A percentile compares a stretch with the other conserved stretches of the same genome.
These are phyloP conservation scores for Penicillium frequentans DNA, from an alignment of 2,329 filamentous ascomycete genomes.

Conservation along the genomic window DNA sequence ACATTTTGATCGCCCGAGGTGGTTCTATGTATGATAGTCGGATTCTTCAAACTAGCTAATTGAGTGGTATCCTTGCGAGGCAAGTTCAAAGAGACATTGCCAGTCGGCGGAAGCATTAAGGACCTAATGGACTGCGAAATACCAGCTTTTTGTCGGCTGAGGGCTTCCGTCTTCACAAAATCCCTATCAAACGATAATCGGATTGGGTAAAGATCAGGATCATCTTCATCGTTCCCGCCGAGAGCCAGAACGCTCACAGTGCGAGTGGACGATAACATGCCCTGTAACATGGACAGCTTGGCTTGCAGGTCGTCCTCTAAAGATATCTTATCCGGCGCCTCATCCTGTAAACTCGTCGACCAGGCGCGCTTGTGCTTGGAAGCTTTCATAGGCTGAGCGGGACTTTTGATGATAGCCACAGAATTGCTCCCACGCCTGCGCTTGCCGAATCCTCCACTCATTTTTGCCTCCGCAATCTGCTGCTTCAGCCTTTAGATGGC, in stretches of 20 bases:
- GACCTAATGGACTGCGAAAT: conserved; percentile 34
- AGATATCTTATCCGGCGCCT: conserved; percentile 39
- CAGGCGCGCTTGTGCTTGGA: conserved; percentile 90
- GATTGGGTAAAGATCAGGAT: conserved; percentile 47
- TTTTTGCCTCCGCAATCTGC: conserved; percentile 75
- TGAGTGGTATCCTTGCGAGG: conserved; percentile 17
- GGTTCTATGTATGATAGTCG: conserved; percentile 33
- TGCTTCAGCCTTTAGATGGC: conserved; percentile 67
- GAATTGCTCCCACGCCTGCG: conserved; percentile 57
- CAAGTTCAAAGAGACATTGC: conserved; percentile 35
- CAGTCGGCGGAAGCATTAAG: conserved; percentile 40
- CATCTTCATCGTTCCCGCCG: conserved; percentile 45
- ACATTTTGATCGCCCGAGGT: conserved; percentile 28
- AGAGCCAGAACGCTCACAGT: conserved; percentile 44
- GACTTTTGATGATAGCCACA: conserved; percentile 49
- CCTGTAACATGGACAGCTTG: conserved; percentile 44
- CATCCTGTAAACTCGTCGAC: conserved; percentile 77
- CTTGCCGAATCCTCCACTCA: conserved; percentile 61
- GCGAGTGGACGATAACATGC: conserved; percentile 49
- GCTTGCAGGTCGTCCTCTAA: conserved; percentile 47
- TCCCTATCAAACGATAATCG: conserved; percentile 36
- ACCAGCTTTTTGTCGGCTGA: conserved; percentile 29
- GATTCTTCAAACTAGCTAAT: conserved; percentile 1
- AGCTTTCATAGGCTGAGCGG: conserved; percentile 72
- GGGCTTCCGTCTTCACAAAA: conserved; percentile 28